phyloP scores from a whole-genome alignment of 345 rosid genomes.

The Bretschneidera sinensis region DNA sequence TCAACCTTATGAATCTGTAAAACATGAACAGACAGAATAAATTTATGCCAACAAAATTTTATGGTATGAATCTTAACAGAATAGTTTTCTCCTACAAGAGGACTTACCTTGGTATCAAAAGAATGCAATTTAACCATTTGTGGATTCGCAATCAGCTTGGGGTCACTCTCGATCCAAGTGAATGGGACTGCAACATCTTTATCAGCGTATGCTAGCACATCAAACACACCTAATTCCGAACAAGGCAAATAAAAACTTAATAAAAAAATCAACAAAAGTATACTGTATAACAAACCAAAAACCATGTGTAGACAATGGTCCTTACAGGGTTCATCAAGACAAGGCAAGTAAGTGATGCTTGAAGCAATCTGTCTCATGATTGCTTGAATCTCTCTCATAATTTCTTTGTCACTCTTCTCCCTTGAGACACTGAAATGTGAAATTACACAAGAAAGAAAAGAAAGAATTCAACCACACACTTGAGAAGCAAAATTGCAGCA shows the following conservation, averaged over 20 bases:
- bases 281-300: too few species aligned
- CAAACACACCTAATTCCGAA: conserved; percentile 67
- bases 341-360: conserved; percentile 91
- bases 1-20: conserved; percentile 94
- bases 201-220: conserved; percentile 90
- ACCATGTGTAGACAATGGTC: not conserved
- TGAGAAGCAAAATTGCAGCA: not conserved
- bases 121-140: conserved; percentile 98
- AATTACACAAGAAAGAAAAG: not conserved
- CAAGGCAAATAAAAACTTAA: not conserved
- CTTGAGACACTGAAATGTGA: conserved; percentile 61
- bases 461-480: conserved; percentile 8
- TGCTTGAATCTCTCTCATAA: conserved; percentile 95
- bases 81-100: not conserved
- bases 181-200: conserved; percentile 88
- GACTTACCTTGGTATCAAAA: conserved; percentile 80
- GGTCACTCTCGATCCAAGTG: conserved; percentile 95
- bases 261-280: too few species aligned
- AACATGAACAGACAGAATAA: not conserved
- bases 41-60: not conserved
- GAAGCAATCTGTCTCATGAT: conserved; percentile 95
- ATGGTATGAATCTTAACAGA: not conserved
- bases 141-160: conserved; percentile 90
- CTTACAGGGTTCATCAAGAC: conserved; percentile 95
- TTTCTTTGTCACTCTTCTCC: conserved; percentile 95